These are phyloP conservation scores for Miscanthus lutarioriparius DNA, from an alignment of 176 grass and related monocot genomes.

Conservation along the genomic window DNA sequence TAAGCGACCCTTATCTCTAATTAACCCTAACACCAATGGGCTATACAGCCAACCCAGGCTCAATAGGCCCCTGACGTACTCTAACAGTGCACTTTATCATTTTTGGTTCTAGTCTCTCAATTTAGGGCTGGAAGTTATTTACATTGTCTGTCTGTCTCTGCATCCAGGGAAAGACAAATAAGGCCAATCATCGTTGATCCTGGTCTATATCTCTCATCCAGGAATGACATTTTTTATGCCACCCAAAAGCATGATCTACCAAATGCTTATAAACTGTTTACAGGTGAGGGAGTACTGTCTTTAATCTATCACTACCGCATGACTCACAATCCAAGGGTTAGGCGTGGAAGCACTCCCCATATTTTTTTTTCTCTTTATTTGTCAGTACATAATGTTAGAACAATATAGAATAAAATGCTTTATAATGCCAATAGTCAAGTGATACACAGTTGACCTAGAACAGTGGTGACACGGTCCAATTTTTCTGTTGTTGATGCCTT, in stretches of 20 bases:
- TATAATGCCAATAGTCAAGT: not conserved
- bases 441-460: not conserved
- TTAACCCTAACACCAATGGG: too few species aligned
- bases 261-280: conserved; percentile 79
- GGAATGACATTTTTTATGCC: conserved; percentile 83
- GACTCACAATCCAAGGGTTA: not conserved
- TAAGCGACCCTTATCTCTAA: too few species aligned
- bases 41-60: too few species aligned
- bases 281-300: conserved; percentile 41
- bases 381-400: not conserved
- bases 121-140: conserved; percentile 31
- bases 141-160: conserved; percentile 23
- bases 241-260: conserved; percentile 91
- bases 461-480: not conserved
- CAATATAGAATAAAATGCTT: not conserved
- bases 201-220: conserved; percentile 82
- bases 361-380: not conserved
- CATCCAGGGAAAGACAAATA: conserved; percentile 68
- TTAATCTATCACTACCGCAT: not conserved
- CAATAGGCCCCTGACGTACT: too few species aligned
- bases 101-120: conserved; percentile 17
- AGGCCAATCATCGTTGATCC: conserved; percentile 91
- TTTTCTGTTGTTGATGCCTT: conserved; percentile 2
- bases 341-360: not conserved
- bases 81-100: conserved; percentile 33